phyloP scores from a whole-genome alignment of 768 basidiomycete genomes.

The Cystobasidium tubakii region DNA sequence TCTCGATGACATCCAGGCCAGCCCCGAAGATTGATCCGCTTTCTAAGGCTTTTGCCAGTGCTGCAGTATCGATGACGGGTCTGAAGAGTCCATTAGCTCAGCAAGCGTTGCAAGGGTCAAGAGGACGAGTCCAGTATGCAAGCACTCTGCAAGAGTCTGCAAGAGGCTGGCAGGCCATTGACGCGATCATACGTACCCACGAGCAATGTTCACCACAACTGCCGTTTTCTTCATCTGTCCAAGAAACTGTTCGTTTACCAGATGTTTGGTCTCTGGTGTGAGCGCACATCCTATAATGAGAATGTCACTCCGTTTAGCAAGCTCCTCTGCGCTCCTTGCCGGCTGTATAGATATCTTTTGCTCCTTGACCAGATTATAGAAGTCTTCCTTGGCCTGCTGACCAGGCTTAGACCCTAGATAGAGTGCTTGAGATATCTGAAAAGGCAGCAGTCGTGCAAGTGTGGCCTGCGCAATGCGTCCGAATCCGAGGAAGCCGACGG shows the following conservation, averaged over 20 bases:
- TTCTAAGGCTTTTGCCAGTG: constrained; percentile 70
- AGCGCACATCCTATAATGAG: constrained; percentile 64
- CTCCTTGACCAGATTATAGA: constrained; percentile 37
- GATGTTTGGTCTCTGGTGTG: constrained; percentile 59
- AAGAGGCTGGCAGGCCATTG: no score
- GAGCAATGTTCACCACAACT: constrained; percentile 74
- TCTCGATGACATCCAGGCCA: constrained; percentile 87
- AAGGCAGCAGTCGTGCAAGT: constrained; percentile 69
- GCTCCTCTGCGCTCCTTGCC: constrained; percentile 53
- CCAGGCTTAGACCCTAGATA: constrained; percentile 60
- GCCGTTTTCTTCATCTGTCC: constrained; percentile 75
- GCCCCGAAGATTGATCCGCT: constrained; percentile 83
- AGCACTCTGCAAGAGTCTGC: no score
- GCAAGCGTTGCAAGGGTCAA: no score
- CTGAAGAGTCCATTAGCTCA: not conserved
- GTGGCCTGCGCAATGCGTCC: constrained; percentile 77
- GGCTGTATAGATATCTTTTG: constrained; percentile 38
- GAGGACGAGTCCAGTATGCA: no score
- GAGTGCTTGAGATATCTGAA: constrained; percentile 69
- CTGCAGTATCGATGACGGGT: constrained; percentile 80
- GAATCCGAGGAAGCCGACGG: constrained; percentile 86
- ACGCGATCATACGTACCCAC: constrained; percentile 54
- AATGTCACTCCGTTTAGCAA: constrained; percentile 75
- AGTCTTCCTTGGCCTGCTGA: constrained; percentile 38
- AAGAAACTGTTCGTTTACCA: constrained; percentile 68